Percentiles rank a stretch among this genome's conserved stretches.
These are phyloP conservation scores for Talaromyces sp. DNA, from an alignment of 2,329 filamentous ascomycete species.

Conservation along the genomic window DNA sequence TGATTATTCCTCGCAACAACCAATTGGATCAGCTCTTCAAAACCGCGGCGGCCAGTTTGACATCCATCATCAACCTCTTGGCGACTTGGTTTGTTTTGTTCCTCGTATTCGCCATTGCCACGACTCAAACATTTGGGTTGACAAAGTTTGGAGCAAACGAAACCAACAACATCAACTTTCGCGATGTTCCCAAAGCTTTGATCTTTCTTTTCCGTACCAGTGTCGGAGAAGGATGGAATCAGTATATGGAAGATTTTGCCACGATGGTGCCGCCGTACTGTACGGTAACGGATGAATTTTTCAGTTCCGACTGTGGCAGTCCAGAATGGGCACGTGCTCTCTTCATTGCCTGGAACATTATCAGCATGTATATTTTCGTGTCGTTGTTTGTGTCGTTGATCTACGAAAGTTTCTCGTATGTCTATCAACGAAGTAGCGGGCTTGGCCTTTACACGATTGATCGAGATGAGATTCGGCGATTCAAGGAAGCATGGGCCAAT, in stretches of 20 bases:
- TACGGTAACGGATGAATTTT: slow-evolving; percentile 65
- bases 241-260: slow-evolving; percentile 94
- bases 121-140: slow-evolving; percentile 92
- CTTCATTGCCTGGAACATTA: slow-evolving; percentile 96
- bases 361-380: slow-evolving; percentile 99
- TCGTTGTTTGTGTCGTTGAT: slow-evolving; percentile 97
- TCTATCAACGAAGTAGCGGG: slow-evolving; percentile 94
- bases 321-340: slow-evolving; percentile 78
- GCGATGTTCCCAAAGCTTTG: slow-evolving; percentile 86
- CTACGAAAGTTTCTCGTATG: slow-evolving; percentile 98
- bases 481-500: slow-evolving; percentile 97
- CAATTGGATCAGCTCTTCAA: slow-evolving; percentile 98
- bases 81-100: slow-evolving; percentile 98
- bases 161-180: slow-evolving; percentile 78
- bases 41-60: slow-evolving; percentile 88
- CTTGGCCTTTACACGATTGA: slow-evolving; percentile 82
- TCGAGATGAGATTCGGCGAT: slow-evolving; percentile 87
- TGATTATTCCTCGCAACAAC: slow-evolving; percentile 93
- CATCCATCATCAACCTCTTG: slow-evolving; percentile 81
- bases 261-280: slow-evolving; percentile 73
- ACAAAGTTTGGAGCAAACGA: slow-evolving; percentile 76
- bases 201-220: slow-evolving; percentile 91
- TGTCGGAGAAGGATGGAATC: slow-evolving; percentile 92
- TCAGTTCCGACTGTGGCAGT: slow-evolving; percentile 88
- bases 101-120: slow-evolving; percentile 88